Conservation (phyloP, 345 rosid genomes). For the Acer negundo region DNA sequence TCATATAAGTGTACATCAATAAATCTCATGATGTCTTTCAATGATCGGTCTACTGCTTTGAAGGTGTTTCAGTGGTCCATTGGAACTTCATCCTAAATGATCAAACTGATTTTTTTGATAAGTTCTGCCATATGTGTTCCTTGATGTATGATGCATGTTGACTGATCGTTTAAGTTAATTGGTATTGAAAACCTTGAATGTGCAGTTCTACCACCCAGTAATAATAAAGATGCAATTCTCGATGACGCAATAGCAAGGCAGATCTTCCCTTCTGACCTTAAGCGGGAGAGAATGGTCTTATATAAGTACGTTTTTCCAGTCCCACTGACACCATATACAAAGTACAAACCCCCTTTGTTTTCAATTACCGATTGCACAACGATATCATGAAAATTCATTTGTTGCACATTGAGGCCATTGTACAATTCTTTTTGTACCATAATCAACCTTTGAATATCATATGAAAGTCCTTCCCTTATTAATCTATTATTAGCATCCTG, state of each 20-base stretch:
- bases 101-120: too few species aligned
- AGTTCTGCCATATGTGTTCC: neutral
- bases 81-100: neutral
- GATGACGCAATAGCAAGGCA: neutral
- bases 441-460: too few species aligned
- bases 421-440: too few species aligned
- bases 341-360: neutral
- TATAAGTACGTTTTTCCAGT: constrained; percentile 1
- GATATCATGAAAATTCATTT: neutral
- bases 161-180: neutral
- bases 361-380: neutral
- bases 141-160: neutral
- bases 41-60: neutral
- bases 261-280: neutral
- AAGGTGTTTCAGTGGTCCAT: neutral
- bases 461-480: too few species aligned
- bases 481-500: too few species aligned
- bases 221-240: neutral
- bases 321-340: neutral
- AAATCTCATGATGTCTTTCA: too few species aligned
- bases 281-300: neutral
- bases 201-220: neutral
- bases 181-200: constrained; percentile 5
- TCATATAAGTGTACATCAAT: neutral
- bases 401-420: too few species aligned